phyloP scores from a whole-genome alignment of 176 grass and related monocot species.

The Juncus effusus region DNA sequence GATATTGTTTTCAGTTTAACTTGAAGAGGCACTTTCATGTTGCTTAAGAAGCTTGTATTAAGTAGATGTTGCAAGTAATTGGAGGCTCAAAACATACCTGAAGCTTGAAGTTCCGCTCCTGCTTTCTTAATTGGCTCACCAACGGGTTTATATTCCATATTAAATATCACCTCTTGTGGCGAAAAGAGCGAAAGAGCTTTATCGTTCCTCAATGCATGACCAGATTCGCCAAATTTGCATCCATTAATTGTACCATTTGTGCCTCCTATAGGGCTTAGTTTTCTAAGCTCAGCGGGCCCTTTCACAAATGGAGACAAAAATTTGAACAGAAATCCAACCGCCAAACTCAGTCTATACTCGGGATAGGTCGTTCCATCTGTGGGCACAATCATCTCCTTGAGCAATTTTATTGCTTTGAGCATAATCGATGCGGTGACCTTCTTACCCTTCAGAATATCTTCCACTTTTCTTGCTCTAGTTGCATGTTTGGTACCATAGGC shows the following conservation, averaged over 20 bases:
- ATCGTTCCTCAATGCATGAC: conserved; percentile 10
- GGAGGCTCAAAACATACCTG: conserved; percentile 39
- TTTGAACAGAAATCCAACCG: conserved; percentile 75
- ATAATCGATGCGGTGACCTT: conserved; percentile 45
- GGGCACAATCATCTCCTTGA: conserved; percentile 60
- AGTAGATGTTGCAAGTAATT: background rate
- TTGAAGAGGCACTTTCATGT: conserved; percentile 29
- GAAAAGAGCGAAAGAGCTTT: conserved; percentile 40
- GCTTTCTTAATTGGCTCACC: conserved; percentile 66
- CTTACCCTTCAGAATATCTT: conserved; percentile 71
- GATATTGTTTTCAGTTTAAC: no score
- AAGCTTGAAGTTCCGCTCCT: conserved; percentile 68
- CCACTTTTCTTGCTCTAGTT: conserved; percentile 71
- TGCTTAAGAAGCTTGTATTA: background rate
- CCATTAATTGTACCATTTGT: conserved; percentile 28
- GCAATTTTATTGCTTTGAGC: conserved; percentile 59
- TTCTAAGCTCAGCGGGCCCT: conserved; percentile 33
- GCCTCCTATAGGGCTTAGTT: conserved; percentile 22
- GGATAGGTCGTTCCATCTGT: conserved; percentile 61
- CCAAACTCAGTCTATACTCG: conserved; percentile 76
- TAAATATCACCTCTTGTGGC: conserved; percentile 24
- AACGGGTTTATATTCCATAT: conserved; percentile 44
- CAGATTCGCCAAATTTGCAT: conserved; percentile 24
- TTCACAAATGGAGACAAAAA: conserved; percentile 53
- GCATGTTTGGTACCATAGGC: conserved; percentile 74